Conservation (phyloP, 2,329 filamentous ascomycete genomes). For the Fusarium sp. region DNA sequence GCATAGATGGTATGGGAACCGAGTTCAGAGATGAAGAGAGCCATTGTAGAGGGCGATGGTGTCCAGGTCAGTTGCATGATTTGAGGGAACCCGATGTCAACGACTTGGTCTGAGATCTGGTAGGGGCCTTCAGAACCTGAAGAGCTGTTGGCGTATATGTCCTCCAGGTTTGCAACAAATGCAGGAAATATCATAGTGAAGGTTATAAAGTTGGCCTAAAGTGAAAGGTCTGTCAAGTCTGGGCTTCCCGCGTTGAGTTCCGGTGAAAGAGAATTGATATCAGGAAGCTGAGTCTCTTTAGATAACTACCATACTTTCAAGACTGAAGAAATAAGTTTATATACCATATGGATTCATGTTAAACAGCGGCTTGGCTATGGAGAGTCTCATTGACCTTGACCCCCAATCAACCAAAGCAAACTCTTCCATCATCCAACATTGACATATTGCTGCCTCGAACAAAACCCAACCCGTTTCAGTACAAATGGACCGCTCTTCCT, state of each 20-base stretch:
- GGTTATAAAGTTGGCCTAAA: neutral
- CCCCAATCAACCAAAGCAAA: neutral
- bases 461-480: neutral
- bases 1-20: conserved; percentile 4
- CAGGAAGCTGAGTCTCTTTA: neutral
- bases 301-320: fast-evolving
- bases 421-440: too few species aligned
- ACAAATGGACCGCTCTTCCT: neutral
- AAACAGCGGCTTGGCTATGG: fast-evolving
- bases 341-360: neutral
- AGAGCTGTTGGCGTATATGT: neutral
- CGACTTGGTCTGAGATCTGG: conserved; percentile 16
- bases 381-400: neutral
- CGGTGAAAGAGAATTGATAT: neutral
- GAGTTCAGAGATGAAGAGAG: conserved; percentile 5
- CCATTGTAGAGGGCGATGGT: conserved; percentile 15
- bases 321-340: neutral
- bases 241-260: too few species aligned
- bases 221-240: too few species aligned
- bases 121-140: neutral
- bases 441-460: neutral
- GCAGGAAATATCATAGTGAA: conserved; percentile 21
- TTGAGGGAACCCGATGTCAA: conserved; percentile 24
- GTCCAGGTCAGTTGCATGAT: conserved; percentile 26
- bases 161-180: conserved; percentile 10